Conservation (phyloP, 108 stramenopile genomes). For the Stephanodiscus triporus region DNA sequence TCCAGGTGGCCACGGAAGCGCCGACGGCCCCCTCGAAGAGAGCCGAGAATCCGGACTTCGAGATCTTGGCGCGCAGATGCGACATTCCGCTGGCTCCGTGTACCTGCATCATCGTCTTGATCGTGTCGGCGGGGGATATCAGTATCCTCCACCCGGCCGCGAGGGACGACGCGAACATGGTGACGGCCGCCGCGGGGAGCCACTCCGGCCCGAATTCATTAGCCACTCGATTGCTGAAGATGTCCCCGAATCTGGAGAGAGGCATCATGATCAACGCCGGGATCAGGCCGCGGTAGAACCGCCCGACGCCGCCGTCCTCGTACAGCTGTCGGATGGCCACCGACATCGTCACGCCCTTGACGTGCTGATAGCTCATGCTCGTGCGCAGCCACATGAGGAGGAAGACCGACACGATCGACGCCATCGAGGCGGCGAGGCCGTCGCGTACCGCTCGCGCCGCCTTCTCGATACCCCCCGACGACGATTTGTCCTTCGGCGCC, state of each 20-base stretch:
- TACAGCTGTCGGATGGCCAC: constrained; percentile 72
- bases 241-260: constrained; percentile 84
- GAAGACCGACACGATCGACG: constrained; percentile 65
- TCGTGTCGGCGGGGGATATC: constrained; percentile 85
- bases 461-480: constrained; percentile 28
- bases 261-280: constrained; percentile 82
- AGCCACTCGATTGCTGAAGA: constrained; percentile 74
- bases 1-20: constrained; percentile 74
- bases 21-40: constrained; percentile 85
- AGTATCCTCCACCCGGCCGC: constrained; percentile 82
- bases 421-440: constrained; percentile 61
- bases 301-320: constrained; percentile 73
- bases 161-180: constrained; percentile 71
- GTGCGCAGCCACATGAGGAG: constrained; percentile 94
- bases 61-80: constrained; percentile 53
- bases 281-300: constrained; percentile 82
- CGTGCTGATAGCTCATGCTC: constrained; percentile 86
- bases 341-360: constrained; percentile 71
- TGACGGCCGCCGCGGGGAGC: constrained; percentile 42
- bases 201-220: constrained; percentile 33
- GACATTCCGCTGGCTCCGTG: constrained; percentile 72
- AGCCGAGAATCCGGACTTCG: constrained; percentile 54
- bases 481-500: constrained; percentile 25
- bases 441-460: constrained; percentile 52
- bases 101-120: constrained; percentile 89